Base-by-base conservation (phyloP, 1,139 yeast species). In the Scheffersomyces lignicola region DNA sequence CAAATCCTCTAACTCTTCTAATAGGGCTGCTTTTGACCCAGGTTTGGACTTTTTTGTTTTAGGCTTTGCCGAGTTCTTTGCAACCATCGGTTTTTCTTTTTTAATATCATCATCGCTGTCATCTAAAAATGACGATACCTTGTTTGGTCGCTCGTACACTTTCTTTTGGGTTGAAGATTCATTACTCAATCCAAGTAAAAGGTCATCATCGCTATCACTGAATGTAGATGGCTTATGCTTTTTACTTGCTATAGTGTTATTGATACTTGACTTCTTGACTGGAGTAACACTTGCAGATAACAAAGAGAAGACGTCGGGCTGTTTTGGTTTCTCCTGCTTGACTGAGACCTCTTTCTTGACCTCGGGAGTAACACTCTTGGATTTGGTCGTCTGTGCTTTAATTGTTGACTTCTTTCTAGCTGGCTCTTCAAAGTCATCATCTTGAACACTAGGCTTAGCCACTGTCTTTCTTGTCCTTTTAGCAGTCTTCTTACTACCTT, bases 401-500 rank as follows among this genome's bases (percentile, higher is more conserved):
- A 45, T 22, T 34, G 43, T 17, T 38, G 45, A 12, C 27, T 43
- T 22, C 12, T 33, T 17, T 35, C 42, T 13, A 15, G 27, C 30
- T 28, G 44, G 12, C 25, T 31, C 32, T n/a, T 21, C 13, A 6
- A 7, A 7, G 4, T 38, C 31, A 20, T 35, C 36, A 12, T 34
- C 39, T 21, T 32, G 24, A 32, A 38, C 31, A 25, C 40, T 9
- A 46, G 34, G 25, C 47, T 41, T 22, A 42, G 33, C 31, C 5
- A 31, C 36, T 28, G 48, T 45, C 20, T 43, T 53, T 38, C 47
- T 43, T 47, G 55, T 44, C 42, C 47, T 39, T 44, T 52, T 47
- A 43, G 42, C 58, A 21, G 50, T 54, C 42, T 55, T 56, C 48
- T 61, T 58, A 6, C 58, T 48, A 13, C 57, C 56, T 45, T 47